Base-by-base conservation (phyloP, 2,329 filamentous ascomycete genomes). In the Aspergillus clavatus region DNA sequence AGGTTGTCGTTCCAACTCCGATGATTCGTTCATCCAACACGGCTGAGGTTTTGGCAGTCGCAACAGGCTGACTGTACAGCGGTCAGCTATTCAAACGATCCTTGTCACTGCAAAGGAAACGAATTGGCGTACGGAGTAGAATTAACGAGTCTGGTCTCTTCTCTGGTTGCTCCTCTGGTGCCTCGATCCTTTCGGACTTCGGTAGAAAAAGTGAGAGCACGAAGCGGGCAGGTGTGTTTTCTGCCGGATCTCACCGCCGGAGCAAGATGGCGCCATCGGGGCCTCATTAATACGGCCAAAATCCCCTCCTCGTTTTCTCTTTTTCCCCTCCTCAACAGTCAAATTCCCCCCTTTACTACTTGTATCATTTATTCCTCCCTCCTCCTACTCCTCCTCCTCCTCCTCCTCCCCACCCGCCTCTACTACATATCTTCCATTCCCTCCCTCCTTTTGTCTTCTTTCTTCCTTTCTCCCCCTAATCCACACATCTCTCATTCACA, bases 401-500 rank as follows among this genome's bases (percentile, higher is more conserved):
- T 27, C 38, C 19, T 43, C 27, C 23, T 45, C 10, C 21, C 23
- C 31, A 24, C 44, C 45, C 23, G 39, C 42, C 22, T 40, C 38
- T 45, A 36, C n/a, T 37, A 28, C 43, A 42, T 21, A 27, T 40
- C 28, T 48, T 16, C 12, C 28, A 42, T 43, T 28, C 43, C 38
- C 38, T 40, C 37, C 38, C 47, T 35, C 19, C 31, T 51, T 40
- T 47, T 31, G 28, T 29, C 41, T 38, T 40, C 22, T 38, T 14
- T 42, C 26, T n/a, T 52, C 43, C 43, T 53, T 51, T 49, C 53
- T 56, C 55, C 55, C 50, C 38, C 44, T 48, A 42, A 50, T 47
- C 46, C 41, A 42, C 47, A 44, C 41, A n/a, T n/a, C 49, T 47
- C 50, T 53, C 42, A 45, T 47, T 71, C 76, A 82, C 66, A 74